These are phyloP conservation scores for Aspergillus sp. DNA, from an alignment of 2,329 filamentous ascomycete species.

Conservation along the genomic window DNA sequence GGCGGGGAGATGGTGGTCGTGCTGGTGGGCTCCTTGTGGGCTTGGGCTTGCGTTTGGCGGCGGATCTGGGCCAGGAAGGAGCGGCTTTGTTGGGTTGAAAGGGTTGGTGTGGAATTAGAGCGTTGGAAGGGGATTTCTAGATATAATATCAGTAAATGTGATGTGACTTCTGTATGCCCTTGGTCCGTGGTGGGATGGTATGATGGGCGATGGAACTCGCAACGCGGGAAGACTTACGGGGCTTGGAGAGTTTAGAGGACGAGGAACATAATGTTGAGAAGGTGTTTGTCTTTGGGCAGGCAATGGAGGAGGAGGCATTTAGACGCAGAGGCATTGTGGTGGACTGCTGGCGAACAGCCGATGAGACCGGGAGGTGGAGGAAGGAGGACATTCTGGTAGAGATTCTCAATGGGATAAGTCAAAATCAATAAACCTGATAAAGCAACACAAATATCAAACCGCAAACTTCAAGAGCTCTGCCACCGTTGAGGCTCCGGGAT, in stretches of 20 bases:
- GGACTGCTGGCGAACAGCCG: conserved; percentile 31
- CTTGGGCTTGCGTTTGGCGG: conserved; percentile 31
- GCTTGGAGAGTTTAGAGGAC: conserved; percentile 16
- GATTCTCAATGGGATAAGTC: too few species aligned
- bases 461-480: too few species aligned
- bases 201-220: conserved; percentile 1
- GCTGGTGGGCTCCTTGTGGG: conserved; percentile 21
- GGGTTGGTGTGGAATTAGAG: conserved; percentile 9
- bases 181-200: background rate
- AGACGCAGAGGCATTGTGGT: conserved; percentile 23
- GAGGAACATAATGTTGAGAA: conserved; percentile 23
- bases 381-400: conserved; percentile 23
- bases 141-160: conserved; percentile 6
- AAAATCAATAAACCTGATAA: too few species aligned
- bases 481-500: background rate
- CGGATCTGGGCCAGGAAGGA: conserved; percentile 33
- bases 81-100: conserved; percentile 24
- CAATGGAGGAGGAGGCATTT: conserved; percentile 19
- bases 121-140: conserved; percentile 18
- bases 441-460: too few species aligned
- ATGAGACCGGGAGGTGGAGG: conserved; percentile 23
- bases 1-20: conserved; percentile 19
- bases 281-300: conserved; percentile 23
- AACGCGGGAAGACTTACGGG: conserved; percentile 22
- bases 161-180: background rate